Base-by-base conservation (phyloP, 495 filamentous ascomycete species). In the Podospora australis region DNA sequence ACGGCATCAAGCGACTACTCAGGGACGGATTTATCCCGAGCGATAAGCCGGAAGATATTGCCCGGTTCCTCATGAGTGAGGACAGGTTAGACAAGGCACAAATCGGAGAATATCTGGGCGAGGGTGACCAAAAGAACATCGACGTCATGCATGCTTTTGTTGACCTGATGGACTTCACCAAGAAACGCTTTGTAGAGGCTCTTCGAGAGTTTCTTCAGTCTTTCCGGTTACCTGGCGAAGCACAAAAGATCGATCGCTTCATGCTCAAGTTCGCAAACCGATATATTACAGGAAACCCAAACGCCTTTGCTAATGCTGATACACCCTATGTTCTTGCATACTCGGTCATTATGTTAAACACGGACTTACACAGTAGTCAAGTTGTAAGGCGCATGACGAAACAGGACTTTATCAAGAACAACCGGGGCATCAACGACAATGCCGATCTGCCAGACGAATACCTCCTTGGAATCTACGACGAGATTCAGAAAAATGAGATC, bases 181-280 rank as follows among this genome's bases (percentile, higher is more conserved):
- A 87, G 63, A 86, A 86, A 39, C 85, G 90, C 8, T 99, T 99
- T 52, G 90, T 96, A 10, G 92, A 95, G 68, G 82, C 92, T 17
- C 71, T 99, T 10, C 80, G 92, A 21, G 79, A 86, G 43, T 99
- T 97, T 59, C 71, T 99, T 11, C 92, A 99, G 66, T 84, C 87
- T 39, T 99, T 99, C 72, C 85, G 92, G 24, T 70, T 99, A 9
- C 92, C 92, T 1, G 92, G 92, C 36, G 92, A 99, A 65, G 90
- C 90, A 1, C 92, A 99, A 64, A 99, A 99, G 71, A 99, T 99
- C 54, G 92, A 99, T 80, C 86, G 92, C 28, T 95, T 96, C 68
- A 97, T 99, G 92, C 74, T 97, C 42, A 99, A 99, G 65, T 99
- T 97, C 68, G 94, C 92, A 32, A 88, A 97, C 59, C 82, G 90